Evolutionary conservation across 2,329 filamentous ascomycete species (phyloP), one percentile per base, ranked within the genome.

Genomic region (Sarocladium strictum): DNA sequence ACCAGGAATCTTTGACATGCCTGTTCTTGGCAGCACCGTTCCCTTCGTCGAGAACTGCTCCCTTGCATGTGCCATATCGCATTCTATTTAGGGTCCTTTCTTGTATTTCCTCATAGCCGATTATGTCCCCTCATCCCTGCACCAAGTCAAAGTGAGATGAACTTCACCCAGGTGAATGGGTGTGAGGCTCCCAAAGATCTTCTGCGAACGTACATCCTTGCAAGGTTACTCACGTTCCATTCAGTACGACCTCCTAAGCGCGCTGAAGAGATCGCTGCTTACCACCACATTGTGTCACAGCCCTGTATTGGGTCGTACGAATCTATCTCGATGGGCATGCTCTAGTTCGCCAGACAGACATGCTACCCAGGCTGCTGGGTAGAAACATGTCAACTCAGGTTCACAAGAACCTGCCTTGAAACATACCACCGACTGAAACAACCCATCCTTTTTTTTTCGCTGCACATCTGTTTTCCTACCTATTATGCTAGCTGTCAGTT

Each of bases 211-310:
- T 19, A 43, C 17, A 15, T 21, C 43, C 10, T 47, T 23, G 7
- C 10, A 24, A 43, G 15, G 32, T 33, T 17, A 9, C 19, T 15
- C 17, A 47, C 24, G 43, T 47, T 27, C n/a, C 43, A 47, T 27
- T 15, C 43, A 17, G 24, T 47, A n/a, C 43, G 23, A 47, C 43
- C n/a, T 24, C 29, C 43, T 47, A 47, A 47, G 43, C 43, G 43
- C 43, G 43, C 43, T 47, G 43, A 29, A 47, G 15, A n/a, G 29
- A 9, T 24, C 40, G 12, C 4, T 43, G 40, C 40, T 43, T 14
- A 43, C 40, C 40, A 43, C 40, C 21, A 43, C 7, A 43, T 43
- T 23, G 24, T 4, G 5, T 43, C 21, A 15, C 40, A 43, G 40
- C 40, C 40, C 17, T 17, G 15, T 4, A 4, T 15, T 15, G 7